Conservation (phyloP, 257 asterid species). For the Thymus quinquecostatus region DNA sequence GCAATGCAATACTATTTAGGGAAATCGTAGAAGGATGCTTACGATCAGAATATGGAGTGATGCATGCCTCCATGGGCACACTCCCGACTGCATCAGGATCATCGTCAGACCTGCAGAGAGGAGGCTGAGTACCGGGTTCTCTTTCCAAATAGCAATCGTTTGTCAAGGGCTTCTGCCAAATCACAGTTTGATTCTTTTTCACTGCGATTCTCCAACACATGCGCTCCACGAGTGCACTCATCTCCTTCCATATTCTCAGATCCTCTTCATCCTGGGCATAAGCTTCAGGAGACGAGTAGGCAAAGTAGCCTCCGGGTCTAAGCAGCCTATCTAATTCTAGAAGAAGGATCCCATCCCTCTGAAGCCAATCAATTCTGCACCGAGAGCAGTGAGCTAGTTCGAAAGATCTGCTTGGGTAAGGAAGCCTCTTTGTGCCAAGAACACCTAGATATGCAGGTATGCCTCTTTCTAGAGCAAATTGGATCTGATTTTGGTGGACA, state of each 20-base stretch:
- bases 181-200: constrained; percentile 82
- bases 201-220: constrained; percentile 96
- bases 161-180: constrained; percentile 91
- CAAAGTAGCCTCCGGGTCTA: constrained; percentile 95
- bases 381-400: constrained; percentile 97
- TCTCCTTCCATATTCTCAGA: constrained; percentile 78
- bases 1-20: constrained; percentile 8
- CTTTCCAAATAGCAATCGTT: constrained; percentile 79
- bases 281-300: constrained; percentile 95
- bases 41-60: constrained; percentile 90
- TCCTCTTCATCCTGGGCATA: constrained; percentile 97
- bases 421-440: constrained; percentile 95
- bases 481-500: constrained; percentile 96
- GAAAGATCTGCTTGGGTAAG: constrained; percentile 95
- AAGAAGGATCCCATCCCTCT: constrained; percentile 90
- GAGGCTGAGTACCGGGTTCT: constrained; percentile 81
- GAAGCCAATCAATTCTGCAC: constrained; percentile 96
- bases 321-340: constrained; percentile 92
- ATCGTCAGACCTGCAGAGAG: constrained; percentile 83
- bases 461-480: constrained; percentile 95
- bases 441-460: constrained; percentile 96
- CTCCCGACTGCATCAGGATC: constrained; percentile 96
- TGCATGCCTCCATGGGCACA: constrained; percentile 87
- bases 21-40: constrained; percentile 40
- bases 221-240: constrained; percentile 87